Percentiles rank a stretch among this genome's conserved stretches.
phyloP scores from a whole-genome alignment of 352 stramenopile genomes.

The Stramenopiles sp. region DNA sequence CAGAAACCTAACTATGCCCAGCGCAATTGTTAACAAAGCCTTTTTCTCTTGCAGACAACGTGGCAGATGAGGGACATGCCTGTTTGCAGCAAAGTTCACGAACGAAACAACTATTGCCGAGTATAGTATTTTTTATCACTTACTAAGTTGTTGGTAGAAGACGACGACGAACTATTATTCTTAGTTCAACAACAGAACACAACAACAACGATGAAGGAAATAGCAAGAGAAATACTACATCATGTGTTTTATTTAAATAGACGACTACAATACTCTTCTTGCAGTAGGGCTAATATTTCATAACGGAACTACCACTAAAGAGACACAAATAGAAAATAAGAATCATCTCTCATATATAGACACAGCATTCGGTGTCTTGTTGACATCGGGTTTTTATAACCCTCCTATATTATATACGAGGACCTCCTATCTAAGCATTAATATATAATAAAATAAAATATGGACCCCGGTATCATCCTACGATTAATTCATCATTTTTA shows the following conservation, averaged over 20 bases:
- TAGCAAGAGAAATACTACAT: not conserved
- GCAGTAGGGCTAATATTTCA: not conserved
- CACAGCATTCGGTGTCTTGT: not conserved
- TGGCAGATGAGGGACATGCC: not conserved
- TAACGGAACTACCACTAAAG: not conserved
- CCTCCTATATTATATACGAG: not conserved
- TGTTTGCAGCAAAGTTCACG: not conserved
- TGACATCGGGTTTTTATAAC: not conserved
- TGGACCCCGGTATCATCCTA: not conserved
- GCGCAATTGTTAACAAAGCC: too few species aligned
- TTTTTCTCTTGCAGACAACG: not conserved
- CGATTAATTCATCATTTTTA: not conserved
- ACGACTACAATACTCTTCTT: not conserved
- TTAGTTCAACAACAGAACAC: not conserved
- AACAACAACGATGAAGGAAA: not conserved
- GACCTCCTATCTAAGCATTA: not conserved
- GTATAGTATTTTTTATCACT: not conserved
- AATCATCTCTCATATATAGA: not conserved
- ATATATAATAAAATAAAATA: slow-evolving; percentile 2
- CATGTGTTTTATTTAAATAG: not conserved
- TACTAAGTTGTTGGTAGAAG: not conserved
- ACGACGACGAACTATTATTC: not conserved
- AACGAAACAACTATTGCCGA: not conserved
- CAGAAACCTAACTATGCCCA: too few species aligned
- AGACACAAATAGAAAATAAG: not conserved